phyloP scores from a whole-genome alignment of 2,329 filamentous ascomycete species.

The Penicillium sp. region DNA sequence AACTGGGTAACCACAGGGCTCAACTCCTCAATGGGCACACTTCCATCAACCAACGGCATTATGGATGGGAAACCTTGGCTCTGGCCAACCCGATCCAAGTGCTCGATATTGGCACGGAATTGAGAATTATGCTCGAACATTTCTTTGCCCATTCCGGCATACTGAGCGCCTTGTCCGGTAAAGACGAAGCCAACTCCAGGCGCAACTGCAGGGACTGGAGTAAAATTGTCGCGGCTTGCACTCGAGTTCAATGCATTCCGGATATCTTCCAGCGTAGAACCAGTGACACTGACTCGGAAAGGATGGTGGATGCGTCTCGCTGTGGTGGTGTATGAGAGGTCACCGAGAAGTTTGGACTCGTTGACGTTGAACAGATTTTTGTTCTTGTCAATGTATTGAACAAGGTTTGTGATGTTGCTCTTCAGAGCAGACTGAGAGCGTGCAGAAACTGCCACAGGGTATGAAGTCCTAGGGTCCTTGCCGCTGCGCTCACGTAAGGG shows the following conservation, averaged over 20 bases:
- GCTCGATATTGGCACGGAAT: conserved; percentile 39
- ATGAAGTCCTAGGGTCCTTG: conserved; percentile 58
- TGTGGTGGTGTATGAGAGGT: conserved; percentile 69
- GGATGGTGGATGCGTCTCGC: conserved; percentile 56
- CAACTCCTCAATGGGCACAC: conserved; percentile 25
- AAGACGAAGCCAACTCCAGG: conserved; percentile 36
- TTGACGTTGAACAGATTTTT: conserved; percentile 38
- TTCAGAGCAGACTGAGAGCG: conserved; percentile 55
- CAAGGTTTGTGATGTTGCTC: conserved; percentile 60
- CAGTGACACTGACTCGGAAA: conserved; percentile 33
- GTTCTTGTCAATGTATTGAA: conserved; percentile 59
- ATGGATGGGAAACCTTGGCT: conserved; percentile 37
- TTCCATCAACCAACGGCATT: conserved; percentile 33
- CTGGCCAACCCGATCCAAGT: conserved; percentile 37
- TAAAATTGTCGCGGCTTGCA: conserved; percentile 24
- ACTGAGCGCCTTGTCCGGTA: conserved; percentile 46
- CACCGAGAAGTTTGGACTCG: conserved; percentile 53
- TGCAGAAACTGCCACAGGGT: conserved; percentile 63
- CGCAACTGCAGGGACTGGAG: conserved; percentile 25
- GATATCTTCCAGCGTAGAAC: conserved; percentile 29
- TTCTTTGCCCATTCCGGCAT: conserved; percentile 38
- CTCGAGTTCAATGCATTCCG: conserved; percentile 22
- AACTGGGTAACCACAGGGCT: conserved; percentile 43
- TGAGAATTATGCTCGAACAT: conserved; percentile 27
- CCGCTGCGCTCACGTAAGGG: conserved; percentile 30